Base-by-base conservation (phyloP, 805 yeast species). In the Candida ponderosae region DNA sequence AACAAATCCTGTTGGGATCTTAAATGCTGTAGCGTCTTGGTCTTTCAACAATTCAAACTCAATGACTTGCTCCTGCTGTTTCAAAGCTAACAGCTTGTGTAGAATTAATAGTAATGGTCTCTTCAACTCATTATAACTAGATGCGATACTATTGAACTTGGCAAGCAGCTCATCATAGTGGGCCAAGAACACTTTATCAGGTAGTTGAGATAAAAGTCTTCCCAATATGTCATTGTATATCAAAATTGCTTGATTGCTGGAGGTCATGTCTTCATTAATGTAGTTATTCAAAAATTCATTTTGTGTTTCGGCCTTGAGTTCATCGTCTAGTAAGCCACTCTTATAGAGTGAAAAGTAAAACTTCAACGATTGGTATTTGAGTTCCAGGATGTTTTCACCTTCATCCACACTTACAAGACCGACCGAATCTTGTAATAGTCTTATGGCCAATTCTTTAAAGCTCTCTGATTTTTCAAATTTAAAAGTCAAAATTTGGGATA, bases 41-140 rank as follows among this genome's bases (percentile, higher is more conserved):
- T 48, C 47, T 33, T 70, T 74, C 21, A 53, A 57, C 36, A 82
- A 60, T 39, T 79, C 80, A 44, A 66, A 72, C 35, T 81, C 87
- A 35, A 82, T 68, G 3, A 79, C 81, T 26, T 69, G 52, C 17
- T 72, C 76, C 46, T 79, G 79, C 48, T 81, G 89, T 23, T 54
- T 58, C 14, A 54, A 55, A 5, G 65, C 52, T 27, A 81, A 68
- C 17, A 71, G 33, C 10, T 43, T 48, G 18, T 55, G 57, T 34
- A 81, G 55, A 14, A 74, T 44, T 1, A 44, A 39, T 4, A 67
- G 60, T 5, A 68, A 59, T 5, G 72, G 51, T 47, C 80, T 63
- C 51, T 72, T 76, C 17, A 72, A 53, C 18, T 55, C 59, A 18
- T 59, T 47, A 28, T 54, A 56, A 5, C 29, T 32, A 4, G 34